Evolutionary conservation across 2,329 filamentous ascomycete genomes (phyloP), one percentile per base, ranked within the genome.

Genomic region (Didymosphaeria variabile): DNA sequence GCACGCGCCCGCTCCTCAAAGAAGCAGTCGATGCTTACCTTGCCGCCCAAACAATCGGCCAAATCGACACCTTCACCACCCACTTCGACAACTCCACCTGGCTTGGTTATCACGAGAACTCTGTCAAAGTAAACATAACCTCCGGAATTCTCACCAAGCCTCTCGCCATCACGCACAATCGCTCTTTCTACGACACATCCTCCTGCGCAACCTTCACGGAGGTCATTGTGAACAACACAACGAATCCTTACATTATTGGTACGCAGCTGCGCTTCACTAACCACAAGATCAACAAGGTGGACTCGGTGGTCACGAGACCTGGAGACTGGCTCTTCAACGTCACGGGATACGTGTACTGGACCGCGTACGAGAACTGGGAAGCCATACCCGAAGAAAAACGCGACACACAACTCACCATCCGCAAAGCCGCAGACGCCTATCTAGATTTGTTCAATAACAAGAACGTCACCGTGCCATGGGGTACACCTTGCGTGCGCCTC

Each of bases 241-340:
- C 60, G 1, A 56, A 64, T 23, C 71, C 70, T 15, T 63, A 72
- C 55, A 67, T 71, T 26, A 72, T 73, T 49, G 71, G 69, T 40
- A 72, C 71, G 2, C 70, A 72, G 34, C 60, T 73, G 3, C 62
- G 63, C 38, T 68, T 70, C 49, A 59, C 67, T 19, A 70, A 73
- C 45, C 67, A 72, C 42, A 65, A 66, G 29, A 66, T 73, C 58
- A 69, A 66, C 55, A 70, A 63, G 21, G 60, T 72, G 6, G 70
- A 72, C 12, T 59, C 60, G 1, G 59, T 73, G 21, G 52, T 73
- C 26, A 72, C 70, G 8, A 72, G 67, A 31, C 64, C 67, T 1
- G 70, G 70, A 2, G 71, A 73, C 47, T 73, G 71, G 71, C 67
- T 72, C 1, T 73, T 73, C 61, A 73, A 71, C 51, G 49, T 66